phyloP scores from a whole-genome alignment of 495 filamentous ascomycete species.

The Penicillium ochrochloron region DNA sequence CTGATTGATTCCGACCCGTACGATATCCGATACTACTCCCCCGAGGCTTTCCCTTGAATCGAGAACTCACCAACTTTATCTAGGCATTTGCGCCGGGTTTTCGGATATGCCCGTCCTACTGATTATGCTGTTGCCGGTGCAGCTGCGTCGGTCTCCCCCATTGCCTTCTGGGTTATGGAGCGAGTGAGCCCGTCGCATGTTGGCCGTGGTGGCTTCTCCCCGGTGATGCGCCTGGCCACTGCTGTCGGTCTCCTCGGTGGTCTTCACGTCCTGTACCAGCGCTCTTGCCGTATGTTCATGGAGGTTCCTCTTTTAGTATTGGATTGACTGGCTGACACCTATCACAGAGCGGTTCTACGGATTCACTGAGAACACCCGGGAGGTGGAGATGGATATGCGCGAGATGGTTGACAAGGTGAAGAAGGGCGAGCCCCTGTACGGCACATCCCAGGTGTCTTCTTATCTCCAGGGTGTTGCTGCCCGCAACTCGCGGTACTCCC shows the following conservation, averaged over 20 bases:
- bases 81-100: slow-evolving; percentile 88
- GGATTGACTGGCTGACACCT: slow-evolving; percentile 24
- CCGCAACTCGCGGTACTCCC: slow-evolving; percentile 88
- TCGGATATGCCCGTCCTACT: slow-evolving; percentile 79
- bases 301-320: background rate
- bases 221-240: slow-evolving; percentile 77
- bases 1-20: slow-evolving; percentile 99
- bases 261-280: slow-evolving; percentile 78
- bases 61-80: slow-evolving; percentile 30
- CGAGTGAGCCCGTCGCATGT: slow-evolving; percentile 79
- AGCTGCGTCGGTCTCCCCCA: slow-evolving; percentile 69
- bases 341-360: slow-evolving; percentile 81
- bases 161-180: slow-evolving; percentile 77
- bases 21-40: slow-evolving; percentile 38
- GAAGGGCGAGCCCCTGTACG: slow-evolving; percentile 88
- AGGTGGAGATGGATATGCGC: slow-evolving; percentile 93
- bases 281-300: slow-evolving; percentile 61
- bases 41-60: slow-evolving; percentile 11
- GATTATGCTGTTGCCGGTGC: slow-evolving; percentile 77
- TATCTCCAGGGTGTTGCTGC: slow-evolving; percentile 94
- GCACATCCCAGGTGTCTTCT: slow-evolving; percentile 71
- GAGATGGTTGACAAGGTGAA: slow-evolving; percentile 98
- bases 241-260: slow-evolving; percentile 74
- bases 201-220: slow-evolving; percentile 76
- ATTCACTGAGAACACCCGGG: slow-evolving; percentile 85